Conservation (phyloP, 306 rosid species). For the Vigna angularis region DNA sequence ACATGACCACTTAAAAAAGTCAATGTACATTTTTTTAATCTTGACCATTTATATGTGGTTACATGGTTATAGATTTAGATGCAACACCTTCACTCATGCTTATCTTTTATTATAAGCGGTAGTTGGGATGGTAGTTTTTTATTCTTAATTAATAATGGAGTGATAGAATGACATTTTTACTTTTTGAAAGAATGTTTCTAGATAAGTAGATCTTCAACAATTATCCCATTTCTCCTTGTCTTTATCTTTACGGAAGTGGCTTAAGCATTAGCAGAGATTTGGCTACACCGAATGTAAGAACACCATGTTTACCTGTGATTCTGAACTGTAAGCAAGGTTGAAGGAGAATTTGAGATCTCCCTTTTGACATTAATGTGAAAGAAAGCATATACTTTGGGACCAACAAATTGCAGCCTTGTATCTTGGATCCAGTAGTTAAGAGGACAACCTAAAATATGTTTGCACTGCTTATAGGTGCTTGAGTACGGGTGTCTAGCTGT, state of each 20-base stretch:
- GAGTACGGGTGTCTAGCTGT: slow-evolving; percentile 6
- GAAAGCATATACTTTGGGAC: not conserved
- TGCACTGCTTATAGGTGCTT: not conserved
- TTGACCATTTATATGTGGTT: not conserved
- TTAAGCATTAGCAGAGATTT: not conserved
- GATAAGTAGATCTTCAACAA: slow-evolving; percentile 6
- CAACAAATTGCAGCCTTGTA: not conserved
- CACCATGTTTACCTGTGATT: not conserved
- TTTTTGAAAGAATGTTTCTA: not conserved
- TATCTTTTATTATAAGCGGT: slow-evolving; percentile 1
- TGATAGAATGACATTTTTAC: not conserved
- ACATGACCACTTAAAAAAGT: not conserved
- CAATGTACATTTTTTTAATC: not conserved
- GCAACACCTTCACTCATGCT: not conserved
- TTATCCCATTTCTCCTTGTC: not conserved
- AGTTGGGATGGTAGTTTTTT: not conserved
- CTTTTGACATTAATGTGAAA: not conserved
- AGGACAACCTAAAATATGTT: slow-evolving; percentile 1
- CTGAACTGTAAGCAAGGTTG: slow-evolving; percentile 8
- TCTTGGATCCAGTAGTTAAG: not conserved
- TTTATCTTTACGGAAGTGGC: not conserved
- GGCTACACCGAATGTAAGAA: not conserved
- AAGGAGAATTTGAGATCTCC: not conserved
- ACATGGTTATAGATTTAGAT: not conserved
- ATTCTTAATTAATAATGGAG: not conserved